These are phyloP conservation scores for Chenopodium formosanum DNA, from an alignment of 148 eudicot genomes.

Conservation along the genomic window DNA sequence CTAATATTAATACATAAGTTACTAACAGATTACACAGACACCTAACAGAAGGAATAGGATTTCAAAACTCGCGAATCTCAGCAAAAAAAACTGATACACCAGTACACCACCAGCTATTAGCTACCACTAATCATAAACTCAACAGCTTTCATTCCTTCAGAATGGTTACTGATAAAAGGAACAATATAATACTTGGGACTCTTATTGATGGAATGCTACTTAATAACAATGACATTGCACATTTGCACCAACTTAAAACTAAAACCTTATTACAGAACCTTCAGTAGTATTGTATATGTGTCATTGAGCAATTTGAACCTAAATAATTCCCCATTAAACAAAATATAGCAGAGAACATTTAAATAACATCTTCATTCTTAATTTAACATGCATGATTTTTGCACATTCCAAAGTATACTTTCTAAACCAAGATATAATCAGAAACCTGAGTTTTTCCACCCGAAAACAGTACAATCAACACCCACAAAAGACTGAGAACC, in stretches of 20 bases:
- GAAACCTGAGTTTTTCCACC: neutral
- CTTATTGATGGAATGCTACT: too few species aligned
- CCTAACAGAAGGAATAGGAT: neutral
- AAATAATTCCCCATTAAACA: neutral
- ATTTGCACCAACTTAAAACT: neutral
- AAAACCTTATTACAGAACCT: neutral
- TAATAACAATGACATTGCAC: neutral
- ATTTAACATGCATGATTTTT: neutral
- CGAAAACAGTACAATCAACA: neutral
- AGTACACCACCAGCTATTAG: neutral
- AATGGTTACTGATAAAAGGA: neutral
- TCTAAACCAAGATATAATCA: neutral
- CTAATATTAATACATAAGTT: slow-evolving; percentile 31
- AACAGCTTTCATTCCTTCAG: neutral
- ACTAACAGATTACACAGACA: neutral
- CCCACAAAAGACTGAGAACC: neutral
- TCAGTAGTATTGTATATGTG: neutral
- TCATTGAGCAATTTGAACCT: neutral
- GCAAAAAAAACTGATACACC: neutral
- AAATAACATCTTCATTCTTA: neutral
- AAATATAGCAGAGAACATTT: neutral
- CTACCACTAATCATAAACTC: neutral
- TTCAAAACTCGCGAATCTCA: neutral
- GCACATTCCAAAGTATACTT: neutral
- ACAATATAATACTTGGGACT: too few species aligned